Conservation (phyloP, 768 basidiomycete genomes). For the Melanogaster broomeanus region DNA sequence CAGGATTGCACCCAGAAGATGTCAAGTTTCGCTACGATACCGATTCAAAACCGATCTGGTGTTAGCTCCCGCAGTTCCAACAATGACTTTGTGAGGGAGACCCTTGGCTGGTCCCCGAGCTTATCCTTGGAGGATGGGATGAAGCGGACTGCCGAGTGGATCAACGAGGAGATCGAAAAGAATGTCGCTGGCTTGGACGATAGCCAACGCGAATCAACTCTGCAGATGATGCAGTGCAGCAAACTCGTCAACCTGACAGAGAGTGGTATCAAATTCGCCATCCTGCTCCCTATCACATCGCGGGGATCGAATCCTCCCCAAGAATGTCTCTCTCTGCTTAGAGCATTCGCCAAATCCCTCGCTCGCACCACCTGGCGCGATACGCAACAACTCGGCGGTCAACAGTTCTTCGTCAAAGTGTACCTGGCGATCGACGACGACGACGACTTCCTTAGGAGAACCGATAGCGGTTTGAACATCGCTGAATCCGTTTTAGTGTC, state of each 20-base stretch:
- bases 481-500: conserved; percentile 39
- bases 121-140: conserved; percentile 48
- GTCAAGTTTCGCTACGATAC: conserved; percentile 30
- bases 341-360: conserved; percentile 45
- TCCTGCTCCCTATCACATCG: conserved; percentile 62
- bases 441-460: conserved; percentile 40
- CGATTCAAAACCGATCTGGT: conserved; percentile 40
- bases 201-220: conserved; percentile 8
- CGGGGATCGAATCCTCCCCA: conserved; percentile 36
- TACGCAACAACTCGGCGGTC: conserved; percentile 29
- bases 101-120: conserved; percentile 46
- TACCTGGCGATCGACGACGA: conserved; percentile 57
- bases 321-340: conserved; percentile 45
- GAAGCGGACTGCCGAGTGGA: conserved; percentile 49
- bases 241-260: conserved; percentile 39
- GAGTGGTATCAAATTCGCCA: conserved; percentile 43
- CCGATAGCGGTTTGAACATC: conserved; percentile 22
- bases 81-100: conserved; percentile 37
- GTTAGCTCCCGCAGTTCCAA: conserved; percentile 55
- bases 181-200: conserved; percentile 7
- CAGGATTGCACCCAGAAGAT: conserved; percentile 28
- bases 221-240: conserved; percentile 35
- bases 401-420: conserved; percentile 39
- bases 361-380: conserved; percentile 49
- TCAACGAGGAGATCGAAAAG: conserved; percentile 38